Evolutionary conservation across 192 early-diverging fungal genomes (phyloP), one percentile per base, ranked within the genome.

Genomic region (Anaeromyces robustus): DNA sequence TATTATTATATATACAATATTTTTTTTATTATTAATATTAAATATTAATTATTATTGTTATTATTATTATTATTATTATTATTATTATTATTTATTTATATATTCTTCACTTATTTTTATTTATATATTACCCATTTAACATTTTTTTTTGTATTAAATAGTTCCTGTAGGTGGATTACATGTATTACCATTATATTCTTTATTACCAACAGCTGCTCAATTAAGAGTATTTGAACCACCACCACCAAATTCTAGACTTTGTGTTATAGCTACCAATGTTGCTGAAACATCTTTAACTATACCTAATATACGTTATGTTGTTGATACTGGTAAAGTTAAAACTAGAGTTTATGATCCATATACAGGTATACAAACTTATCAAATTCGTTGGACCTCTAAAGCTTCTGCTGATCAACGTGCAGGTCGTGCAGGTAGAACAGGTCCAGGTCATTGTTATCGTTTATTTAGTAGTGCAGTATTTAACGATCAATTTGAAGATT

Each of bases 231-330:
- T 99, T 87, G 89, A 95, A 78, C 86, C 90, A 17, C 94, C 94
- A 39, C 97, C 98, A 13, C 86, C 92, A 22, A 96, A 96, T 37
- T 91, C 92, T 22, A 91, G 98, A 19, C 87, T 98, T 28, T 96
- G 95, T 83, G 95, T 99, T 17, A 89, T 99, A 26, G 96, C 96
- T 12, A 99, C 97, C 78, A 98, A 99, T 83, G 95, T 99, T 9
- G 97, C 97, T n/a, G 97, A 99, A 87, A 99, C 97, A 0, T 96
- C 94, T 18, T 91, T 99, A 29, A 99, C 97, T 4, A 98, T 99
- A 43, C 96, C 97, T 13, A 93, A 93, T 30, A 94, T 99, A 80
- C 90, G 92, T 28, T 98, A 98, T 83, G 97, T 99, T 7, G 93
- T 99, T 12, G 97, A 99, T 85, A 90, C 92, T 26, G 97, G 96